These are phyloP conservation scores for Oidium heveae DNA, from an alignment of 2,329 filamentous ascomycete genomes.

Conservation along the genomic window DNA sequence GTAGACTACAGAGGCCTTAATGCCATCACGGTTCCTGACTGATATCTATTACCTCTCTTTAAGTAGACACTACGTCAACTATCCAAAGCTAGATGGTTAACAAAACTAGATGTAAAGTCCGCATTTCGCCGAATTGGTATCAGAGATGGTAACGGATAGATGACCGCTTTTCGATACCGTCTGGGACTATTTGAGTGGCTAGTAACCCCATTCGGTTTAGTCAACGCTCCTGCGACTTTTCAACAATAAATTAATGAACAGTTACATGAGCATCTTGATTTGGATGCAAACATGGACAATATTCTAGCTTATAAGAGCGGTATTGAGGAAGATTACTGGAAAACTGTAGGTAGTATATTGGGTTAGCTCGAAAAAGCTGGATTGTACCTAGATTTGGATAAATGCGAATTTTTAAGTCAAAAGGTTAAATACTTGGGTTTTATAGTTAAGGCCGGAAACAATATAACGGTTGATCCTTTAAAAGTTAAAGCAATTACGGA, in stretches of 20 bases:
- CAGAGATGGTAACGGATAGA: too few relatives aligned
- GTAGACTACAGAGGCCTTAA: background rate
- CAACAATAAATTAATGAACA: too few relatives aligned
- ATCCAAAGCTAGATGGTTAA: background rate
- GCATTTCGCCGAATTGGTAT: background rate
- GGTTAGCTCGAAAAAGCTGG: background rate
- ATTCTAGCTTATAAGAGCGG: too few relatives aligned
- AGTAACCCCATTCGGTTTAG: too few relatives aligned
- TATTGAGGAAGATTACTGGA: too few relatives aligned
- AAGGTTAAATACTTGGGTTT: background rate
- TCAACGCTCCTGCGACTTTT: too few relatives aligned
- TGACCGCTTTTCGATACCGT: too few relatives aligned
- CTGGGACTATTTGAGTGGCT: too few relatives aligned
- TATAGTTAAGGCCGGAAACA: background rate
- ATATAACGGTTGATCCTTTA: background rate
- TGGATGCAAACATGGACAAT: too few relatives aligned
- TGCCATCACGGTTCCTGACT: background rate
- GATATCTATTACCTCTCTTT: background rate
- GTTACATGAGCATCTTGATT: too few relatives aligned
- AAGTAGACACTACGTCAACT: background rate
- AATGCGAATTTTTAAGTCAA: background rate
- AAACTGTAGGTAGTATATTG: too few relatives aligned
- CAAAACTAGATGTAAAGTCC: background rate
- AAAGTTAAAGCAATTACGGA: background rate
- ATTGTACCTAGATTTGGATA: background rate